A percentile compares a stretch with the other conserved stretches of the same genome.
Conservation (phyloP, 371 early-diverging fungal species). For the Circinella umbellata region DNA sequence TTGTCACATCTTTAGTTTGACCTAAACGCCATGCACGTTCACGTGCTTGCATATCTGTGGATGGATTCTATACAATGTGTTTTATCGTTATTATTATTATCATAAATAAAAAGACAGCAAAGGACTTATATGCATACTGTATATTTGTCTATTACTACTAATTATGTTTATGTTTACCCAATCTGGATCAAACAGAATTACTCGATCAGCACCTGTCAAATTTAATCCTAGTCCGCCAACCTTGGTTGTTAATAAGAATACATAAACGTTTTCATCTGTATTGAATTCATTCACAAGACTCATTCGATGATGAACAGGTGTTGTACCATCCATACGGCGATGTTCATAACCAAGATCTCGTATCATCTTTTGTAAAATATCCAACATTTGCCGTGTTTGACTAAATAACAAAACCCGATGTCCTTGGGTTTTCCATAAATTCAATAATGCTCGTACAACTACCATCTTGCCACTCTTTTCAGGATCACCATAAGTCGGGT, state of each 20-base stretch:
- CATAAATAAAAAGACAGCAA: too few species aligned
- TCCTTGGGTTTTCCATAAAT: slow-evolving; percentile 84
- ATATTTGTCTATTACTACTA: too few species aligned
- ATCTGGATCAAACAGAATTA: slow-evolving; percentile 98
- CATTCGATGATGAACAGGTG: slow-evolving; percentile 82
- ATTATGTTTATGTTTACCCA: slow-evolving; percentile 64
- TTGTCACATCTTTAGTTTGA: slow-evolving; percentile 87
- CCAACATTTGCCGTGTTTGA: slow-evolving; percentile 96
- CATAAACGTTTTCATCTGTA: slow-evolving; percentile 63
- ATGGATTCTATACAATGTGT: slow-evolving; percentile 77
- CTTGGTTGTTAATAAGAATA: slow-evolving; percentile 96
- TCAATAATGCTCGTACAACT: slow-evolving; percentile 83
- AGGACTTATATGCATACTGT: too few species aligned
- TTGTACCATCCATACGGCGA: slow-evolving; percentile 95
- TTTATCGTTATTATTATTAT: neutral
- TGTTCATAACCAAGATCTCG: slow-evolving; percentile 58
- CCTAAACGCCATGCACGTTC: slow-evolving; percentile 98
- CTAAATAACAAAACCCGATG: slow-evolving; percentile 95
- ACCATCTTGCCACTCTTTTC: slow-evolving; percentile 87
- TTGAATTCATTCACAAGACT: slow-evolving; percentile 92
- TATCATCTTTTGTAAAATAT: slow-evolving; percentile 87
- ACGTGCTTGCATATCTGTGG: slow-evolving; percentile 96
- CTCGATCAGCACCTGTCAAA: slow-evolving; percentile 93
- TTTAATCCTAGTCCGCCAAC: slow-evolving; percentile 98
- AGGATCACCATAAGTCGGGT: slow-evolving; percentile 67